A percentile compares a stretch with the other conserved stretches of the same genome.
Conservation (phyloP, 768 basidiomycete species). For the Fomitopsis serialis region DNA sequence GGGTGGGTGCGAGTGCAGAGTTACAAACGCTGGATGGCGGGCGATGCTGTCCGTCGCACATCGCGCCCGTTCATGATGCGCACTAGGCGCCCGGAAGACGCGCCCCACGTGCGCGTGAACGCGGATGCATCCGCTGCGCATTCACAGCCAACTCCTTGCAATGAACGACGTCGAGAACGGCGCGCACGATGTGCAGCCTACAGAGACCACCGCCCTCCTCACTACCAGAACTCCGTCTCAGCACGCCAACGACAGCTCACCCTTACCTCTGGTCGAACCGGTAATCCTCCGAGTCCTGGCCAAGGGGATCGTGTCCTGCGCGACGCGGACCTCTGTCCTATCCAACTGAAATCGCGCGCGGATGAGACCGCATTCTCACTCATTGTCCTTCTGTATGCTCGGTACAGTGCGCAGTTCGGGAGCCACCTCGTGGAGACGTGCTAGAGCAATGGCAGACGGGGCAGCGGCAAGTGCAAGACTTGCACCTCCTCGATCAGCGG, state of each 20-base stretch:
- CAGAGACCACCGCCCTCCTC: conserved; percentile 17
- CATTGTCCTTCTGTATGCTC: conserved; percentile 21
- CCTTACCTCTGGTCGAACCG: conserved; percentile 9
- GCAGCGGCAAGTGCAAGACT: conserved; percentile 17
- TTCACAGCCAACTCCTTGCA: background rate
- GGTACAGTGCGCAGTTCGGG: background rate
- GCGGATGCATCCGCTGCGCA: background rate
- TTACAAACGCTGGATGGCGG: background rate
- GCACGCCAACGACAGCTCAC: background rate
- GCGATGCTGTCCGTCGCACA: background rate
- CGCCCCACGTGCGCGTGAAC: background rate
- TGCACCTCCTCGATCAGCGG: conserved; percentile 29
- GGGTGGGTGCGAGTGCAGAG: background rate
- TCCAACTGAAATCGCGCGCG: background rate
- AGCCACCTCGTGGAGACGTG: conserved; percentile 21
- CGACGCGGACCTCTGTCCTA: conserved; percentile 12
- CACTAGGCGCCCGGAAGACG: background rate
- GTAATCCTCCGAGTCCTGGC: conserved; percentile 9
- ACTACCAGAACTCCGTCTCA: background rate
- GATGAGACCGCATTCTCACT: conserved; percentile 17
- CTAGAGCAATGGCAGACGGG: conserved; percentile 41
- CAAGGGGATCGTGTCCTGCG: conserved; percentile 8
- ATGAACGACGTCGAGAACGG: background rate
- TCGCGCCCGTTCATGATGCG: background rate
- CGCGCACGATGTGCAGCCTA: conserved; percentile 4